Conservation (phyloP, 305 asterid species). For the Solanum hybrid region DNA sequence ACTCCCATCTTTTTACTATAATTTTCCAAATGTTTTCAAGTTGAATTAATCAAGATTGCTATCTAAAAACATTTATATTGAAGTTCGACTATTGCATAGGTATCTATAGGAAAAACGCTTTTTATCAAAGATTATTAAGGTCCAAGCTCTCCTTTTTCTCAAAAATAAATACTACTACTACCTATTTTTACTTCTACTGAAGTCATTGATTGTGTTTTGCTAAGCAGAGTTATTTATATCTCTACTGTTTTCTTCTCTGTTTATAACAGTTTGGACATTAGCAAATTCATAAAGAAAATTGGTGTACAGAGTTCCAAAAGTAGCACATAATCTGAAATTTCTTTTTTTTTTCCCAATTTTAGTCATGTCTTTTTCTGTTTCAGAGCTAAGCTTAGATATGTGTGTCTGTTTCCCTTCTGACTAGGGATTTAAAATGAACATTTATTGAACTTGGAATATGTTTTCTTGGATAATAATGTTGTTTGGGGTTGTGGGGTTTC, state of each 20-base stretch:
- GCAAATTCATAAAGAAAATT: slow-evolving; percentile 1
- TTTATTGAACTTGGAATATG: slow-evolving; percentile 40
- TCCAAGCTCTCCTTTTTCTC: slow-evolving; percentile 12
- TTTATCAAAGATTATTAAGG: no score
- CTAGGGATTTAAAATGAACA: slow-evolving; percentile 14
- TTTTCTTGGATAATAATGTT: slow-evolving; percentile 32
- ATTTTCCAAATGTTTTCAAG: background rate
- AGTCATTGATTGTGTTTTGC: background rate
- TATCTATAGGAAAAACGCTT: no score
- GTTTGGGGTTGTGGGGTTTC: background rate
- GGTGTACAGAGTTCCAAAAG: slow-evolving; percentile 29
- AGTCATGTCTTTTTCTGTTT: slow-evolving; percentile 13
- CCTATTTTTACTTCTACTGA: background rate
- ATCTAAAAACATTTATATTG: background rate
- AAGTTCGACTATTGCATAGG: no score
- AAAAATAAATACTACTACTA: background rate
- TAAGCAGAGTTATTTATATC: background rate
- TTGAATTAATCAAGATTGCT: background rate
- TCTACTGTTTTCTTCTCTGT: background rate
- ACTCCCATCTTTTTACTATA: background rate
- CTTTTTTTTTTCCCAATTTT: slow-evolving; percentile 4
- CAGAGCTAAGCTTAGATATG: slow-evolving; percentile 5
- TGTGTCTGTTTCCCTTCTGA: slow-evolving; percentile 2
- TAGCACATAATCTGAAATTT: slow-evolving; percentile 54
- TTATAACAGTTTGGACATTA: background rate